Base-by-base conservation (phyloP, 306 rosid genomes). In the Sindora glabra region DNA sequence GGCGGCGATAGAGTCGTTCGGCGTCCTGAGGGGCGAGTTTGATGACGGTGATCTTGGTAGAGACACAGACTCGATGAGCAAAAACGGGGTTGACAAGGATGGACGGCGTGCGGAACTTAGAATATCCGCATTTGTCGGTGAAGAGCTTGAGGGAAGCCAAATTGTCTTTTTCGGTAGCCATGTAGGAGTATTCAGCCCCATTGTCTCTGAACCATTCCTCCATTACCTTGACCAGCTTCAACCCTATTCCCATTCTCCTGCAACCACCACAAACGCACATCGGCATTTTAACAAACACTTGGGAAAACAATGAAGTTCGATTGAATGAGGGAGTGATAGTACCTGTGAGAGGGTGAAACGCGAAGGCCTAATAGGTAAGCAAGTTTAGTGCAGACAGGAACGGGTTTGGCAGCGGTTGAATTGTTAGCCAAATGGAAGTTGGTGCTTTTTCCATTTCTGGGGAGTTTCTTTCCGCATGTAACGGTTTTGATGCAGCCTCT, bases 401-500 rank as follows among this genome's bases (percentile, higher is more conserved):
- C 59, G 4, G 74, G 77, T 23, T 70, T 85, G 12, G 46, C 12
- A 32, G 19, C n/a, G 15, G 26, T 2, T 22, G n/a, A n/a, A n/a
- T n/a, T n/a, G n/a, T n/a, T n/a, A n/a, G n/a, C n/a, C n/a, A 13
- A 36, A n/a, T n/a, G n/a, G 25, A 34, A 37, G 37, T 59, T 39
- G 3, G 23, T 3, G 65, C 50, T 51, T 47, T 78, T 84, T 3
- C 55, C 68, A 33, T 48, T 68, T 48, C 96, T 80, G 19, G 95
- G 65, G 48, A 60, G 64, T n/a, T 73, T 86, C 50, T 70, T 78
- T 14, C 96, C 94, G 53, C 95, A 88, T 9, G 99, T 74, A 25
- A 89, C 96, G 25, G 86, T 89, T 71, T 92, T 92, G 71, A 89
- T 89, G 79, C 99, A 92, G 8, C 96, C 99, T 37, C 99, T 81